Conservation (phyloP, 768 basidiomycete genomes). For the Hemileccinum impolitum region DNA sequence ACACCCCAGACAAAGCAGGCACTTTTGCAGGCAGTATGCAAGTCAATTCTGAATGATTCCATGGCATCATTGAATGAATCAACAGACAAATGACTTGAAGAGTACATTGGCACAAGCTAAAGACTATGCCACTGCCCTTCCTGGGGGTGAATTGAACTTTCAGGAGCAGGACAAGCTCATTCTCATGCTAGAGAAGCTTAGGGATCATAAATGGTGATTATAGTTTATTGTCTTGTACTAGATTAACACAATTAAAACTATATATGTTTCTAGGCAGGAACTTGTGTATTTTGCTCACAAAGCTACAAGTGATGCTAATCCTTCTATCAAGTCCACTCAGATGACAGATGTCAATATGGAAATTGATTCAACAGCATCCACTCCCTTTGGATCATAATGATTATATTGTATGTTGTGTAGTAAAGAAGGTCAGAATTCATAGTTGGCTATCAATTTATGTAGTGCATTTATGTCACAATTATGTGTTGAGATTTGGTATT, state of each 20-base stretch:
- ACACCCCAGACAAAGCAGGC: constrained; percentile 63
- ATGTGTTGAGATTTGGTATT: no score
- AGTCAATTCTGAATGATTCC: background rate
- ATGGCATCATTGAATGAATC: background rate
- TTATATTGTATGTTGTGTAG: no score
- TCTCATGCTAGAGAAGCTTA: constrained; percentile 59
- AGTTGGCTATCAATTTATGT: no score
- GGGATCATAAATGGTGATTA: constrained; percentile 48
- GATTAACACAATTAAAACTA: no score
- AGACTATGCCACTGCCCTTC: constrained; percentile 52
- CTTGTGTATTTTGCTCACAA: constrained; percentile 49
- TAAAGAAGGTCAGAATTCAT: no score
- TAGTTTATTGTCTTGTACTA: no score
- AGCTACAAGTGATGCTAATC: constrained; percentile 34
- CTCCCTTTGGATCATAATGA: constrained; percentile 44
- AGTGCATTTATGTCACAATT: no score
- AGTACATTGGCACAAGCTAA: constrained; percentile 55
- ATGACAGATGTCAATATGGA: constrained; percentile 49
- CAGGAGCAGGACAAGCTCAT: constrained; percentile 73
- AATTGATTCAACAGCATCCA: constrained; percentile 73
- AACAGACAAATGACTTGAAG: constrained; percentile 71
- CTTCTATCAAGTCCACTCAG: constrained; percentile 11
- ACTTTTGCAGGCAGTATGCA: constrained; percentile 58
- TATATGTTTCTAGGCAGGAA: constrained; percentile 41
- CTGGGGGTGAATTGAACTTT: constrained; percentile 69